Conservation (phyloP, 257 asterid species). For the Solanum chmielewskii region DNA sequence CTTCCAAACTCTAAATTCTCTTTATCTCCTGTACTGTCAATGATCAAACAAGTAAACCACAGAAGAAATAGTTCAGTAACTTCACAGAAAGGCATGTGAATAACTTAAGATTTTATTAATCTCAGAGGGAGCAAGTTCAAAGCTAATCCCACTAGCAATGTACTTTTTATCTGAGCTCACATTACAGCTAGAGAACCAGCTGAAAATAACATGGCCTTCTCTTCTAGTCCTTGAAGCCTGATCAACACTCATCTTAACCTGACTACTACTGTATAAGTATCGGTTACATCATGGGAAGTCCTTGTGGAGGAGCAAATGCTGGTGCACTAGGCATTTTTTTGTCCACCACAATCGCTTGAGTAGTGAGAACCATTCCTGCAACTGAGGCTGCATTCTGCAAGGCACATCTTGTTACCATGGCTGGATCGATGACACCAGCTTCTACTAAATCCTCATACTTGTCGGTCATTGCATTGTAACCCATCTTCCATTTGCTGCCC, state of each 20-base stretch:
- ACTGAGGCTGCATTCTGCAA: conserved; percentile 80
- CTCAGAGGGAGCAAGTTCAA: background rate
- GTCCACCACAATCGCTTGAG: conserved; percentile 94
- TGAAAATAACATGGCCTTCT: background rate
- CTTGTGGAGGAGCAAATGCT: conserved; percentile 33
- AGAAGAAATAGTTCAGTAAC: background rate
- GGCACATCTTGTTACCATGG: conserved; percentile 90
- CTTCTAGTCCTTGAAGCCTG: background rate
- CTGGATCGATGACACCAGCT: conserved; percentile 91
- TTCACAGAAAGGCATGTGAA: background rate
- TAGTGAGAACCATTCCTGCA: conserved; percentile 96
- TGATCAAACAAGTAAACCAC: background rate
- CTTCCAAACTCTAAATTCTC: background rate
- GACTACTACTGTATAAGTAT: background rate
- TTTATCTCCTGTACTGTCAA: background rate
- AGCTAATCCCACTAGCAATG: background rate
- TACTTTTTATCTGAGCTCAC: background rate
- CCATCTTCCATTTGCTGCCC: conserved; percentile 72
- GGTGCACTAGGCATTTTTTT: conserved; percentile 54
- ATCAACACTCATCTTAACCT: background rate
- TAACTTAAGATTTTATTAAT: background rate
- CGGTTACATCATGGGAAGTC: conserved; percentile 14
- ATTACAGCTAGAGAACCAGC: background rate
- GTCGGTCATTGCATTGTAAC: conserved; percentile 91
- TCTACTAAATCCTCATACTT: conserved; percentile 63